Base-by-base conservation (phyloP, 495 filamentous ascomycete genomes). In the Annulohypoxylon bovei region DNA sequence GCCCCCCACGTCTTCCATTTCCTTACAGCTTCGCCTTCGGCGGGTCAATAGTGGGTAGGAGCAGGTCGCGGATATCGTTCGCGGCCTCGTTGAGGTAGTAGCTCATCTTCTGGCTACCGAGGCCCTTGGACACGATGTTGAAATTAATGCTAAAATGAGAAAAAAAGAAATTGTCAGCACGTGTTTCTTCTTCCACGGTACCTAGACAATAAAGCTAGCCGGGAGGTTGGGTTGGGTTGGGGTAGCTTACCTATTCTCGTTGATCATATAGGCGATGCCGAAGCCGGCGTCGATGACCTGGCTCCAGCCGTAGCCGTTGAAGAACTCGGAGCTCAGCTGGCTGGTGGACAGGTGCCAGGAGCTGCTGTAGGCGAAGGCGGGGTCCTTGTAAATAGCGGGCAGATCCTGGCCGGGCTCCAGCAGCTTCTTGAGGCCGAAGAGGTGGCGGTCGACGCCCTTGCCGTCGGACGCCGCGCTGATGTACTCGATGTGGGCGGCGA, bases 231-330 rank as follows among this genome's bases (percentile, higher is more conserved):
- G n/a, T n/a, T n/a, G n/a, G n/a, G n/a, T n/a, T n/a, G n/a, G n/a
- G n/a, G 4, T 20, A 76, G 79, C 83, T 80, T 76, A 86, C 85
- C 81, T 87, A 80, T 96, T 97, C 86, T 99, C 95, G 76, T 99
- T 99, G 75, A 99, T 98, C 96, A 99, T 99, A 75, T 99, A 99
- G 11, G 96, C 96, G 79, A 99, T 97, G 20, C 96, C 95, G 79
- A 93, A 99, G 14, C 95, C 95, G 37, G 90, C 92, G 77, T 98
- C 95, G 62, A 98, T 91, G 18, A 99, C 96, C 86, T 99, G 95
- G 76, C 93, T 96, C 96, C 96, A 99, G 30, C 96, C 96, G 83
- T 99, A 99, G 14, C 96, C 96, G 77, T 99, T 98, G 85, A 98
- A 99, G 84, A 89, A 97, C 86, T 99, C 96, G 27, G 90, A 93